These are phyloP conservation scores for Pythium oligandrum DNA, from an alignment of 352 stramenopile genomes.

Conservation along the genomic window DNA sequence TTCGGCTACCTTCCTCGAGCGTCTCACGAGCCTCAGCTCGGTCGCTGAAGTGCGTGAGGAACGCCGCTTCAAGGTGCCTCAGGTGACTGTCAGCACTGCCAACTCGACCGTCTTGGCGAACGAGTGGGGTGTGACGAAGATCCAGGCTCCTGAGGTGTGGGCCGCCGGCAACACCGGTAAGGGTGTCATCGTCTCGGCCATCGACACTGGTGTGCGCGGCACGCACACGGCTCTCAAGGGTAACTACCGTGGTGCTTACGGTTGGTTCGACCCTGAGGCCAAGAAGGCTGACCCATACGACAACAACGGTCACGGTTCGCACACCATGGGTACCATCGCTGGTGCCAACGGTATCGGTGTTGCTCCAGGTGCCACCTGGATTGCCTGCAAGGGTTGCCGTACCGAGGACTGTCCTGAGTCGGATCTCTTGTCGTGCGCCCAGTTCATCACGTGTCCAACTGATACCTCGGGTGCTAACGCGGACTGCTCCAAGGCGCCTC, in stretches of 20 bases:
- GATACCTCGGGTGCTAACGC: no score
- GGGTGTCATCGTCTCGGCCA: slow-evolving; percentile 16
- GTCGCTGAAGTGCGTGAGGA: slow-evolving; percentile 12
- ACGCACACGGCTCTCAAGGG: slow-evolving; percentile 18
- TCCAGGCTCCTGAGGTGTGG: slow-evolving; percentile 15
- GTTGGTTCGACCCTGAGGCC: no score
- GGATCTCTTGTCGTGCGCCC: no score
- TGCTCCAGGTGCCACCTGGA: no score
- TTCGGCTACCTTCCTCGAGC: slow-evolving; percentile 11
- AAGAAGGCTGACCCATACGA: no score
- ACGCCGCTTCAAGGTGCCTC: background rate
- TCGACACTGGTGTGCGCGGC: slow-evolving; percentile 16
- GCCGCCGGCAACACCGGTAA: slow-evolving; percentile 7
- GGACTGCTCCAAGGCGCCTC: no score
- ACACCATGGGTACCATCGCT: no score
- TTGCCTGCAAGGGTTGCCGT: no score
- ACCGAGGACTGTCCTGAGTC: no score
- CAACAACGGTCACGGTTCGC: no score
- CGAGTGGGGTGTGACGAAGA: slow-evolving; percentile 18
- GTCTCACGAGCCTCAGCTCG: slow-evolving; percentile 5
- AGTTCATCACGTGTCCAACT: no score
- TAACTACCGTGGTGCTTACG: slow-evolving; percentile 13
- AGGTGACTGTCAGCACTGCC: slow-evolving; percentile 1
- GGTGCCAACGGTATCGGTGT: no score
- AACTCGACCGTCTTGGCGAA: slow-evolving; percentile 2